Evolutionary conservation across 2,329 filamentous ascomycete genomes (phyloP).

Genomic region (Diaporthe batatas): DNA sequence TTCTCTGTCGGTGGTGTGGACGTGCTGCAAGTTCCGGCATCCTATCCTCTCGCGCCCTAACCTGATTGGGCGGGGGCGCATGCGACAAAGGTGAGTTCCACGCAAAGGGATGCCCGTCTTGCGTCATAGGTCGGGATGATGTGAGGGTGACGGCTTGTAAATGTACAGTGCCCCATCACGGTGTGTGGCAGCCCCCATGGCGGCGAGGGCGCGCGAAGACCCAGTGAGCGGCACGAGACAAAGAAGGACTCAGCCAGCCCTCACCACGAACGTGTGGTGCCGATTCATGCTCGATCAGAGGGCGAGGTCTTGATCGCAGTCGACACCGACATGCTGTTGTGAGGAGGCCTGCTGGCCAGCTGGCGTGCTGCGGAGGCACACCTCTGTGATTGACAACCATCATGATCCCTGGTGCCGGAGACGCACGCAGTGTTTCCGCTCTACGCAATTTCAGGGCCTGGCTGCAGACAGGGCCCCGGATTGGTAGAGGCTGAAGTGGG

Average conservation of each 20-base stretch:
- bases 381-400: slow-evolving; percentile 16
- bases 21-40: slow-evolving; percentile 21
- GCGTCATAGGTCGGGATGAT: slow-evolving; percentile 41
- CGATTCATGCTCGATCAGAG: not conserved
- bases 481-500: slow-evolving; percentile 28
- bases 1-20: slow-evolving; percentile 5
- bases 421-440: slow-evolving; percentile 36
- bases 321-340: not conserved
- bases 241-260: not conserved
- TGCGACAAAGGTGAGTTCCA: slow-evolving; percentile 13
- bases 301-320: not conserved
- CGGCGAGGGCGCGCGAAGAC: not conserved
- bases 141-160: slow-evolving; percentile 6
- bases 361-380: slow-evolving; percentile 12
- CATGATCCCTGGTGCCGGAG: slow-evolving; percentile 37
- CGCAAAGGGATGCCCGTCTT: slow-evolving; percentile 32
- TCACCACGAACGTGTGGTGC: not conserved
- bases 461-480: slow-evolving; percentile 23
- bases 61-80: slow-evolving; percentile 27
- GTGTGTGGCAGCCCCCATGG: not conserved
- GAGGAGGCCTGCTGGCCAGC: too few species aligned
- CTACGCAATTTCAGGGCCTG: slow-evolving; percentile 35
- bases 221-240: not conserved
- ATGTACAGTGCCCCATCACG: slow-evolving; percentile 1
- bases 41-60: slow-evolving; percentile 16